Conservation (phyloP, 225 moss, liverwort and hornwort genomes). For the Polytrichum formosum region DNA sequence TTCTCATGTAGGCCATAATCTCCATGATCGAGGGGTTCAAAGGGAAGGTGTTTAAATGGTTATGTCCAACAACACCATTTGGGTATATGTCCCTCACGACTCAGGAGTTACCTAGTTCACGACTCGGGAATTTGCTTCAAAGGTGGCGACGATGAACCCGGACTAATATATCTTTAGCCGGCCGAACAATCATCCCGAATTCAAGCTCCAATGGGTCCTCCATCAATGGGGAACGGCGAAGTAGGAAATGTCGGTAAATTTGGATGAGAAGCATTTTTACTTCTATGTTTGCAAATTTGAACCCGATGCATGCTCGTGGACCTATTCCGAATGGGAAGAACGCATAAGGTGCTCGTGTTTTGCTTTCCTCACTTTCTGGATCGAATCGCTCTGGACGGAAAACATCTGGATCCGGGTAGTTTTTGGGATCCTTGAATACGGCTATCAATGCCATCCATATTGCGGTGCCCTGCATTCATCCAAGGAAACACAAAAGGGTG, state of each 20-base stretch:
- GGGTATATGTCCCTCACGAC: no score
- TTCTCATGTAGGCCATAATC: no score
- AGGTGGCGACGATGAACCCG: conserved; percentile 11
- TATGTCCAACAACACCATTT: no score
- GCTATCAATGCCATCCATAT: conserved; percentile 32
- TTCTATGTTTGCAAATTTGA: conserved; percentile 18
- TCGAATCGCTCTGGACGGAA: conserved; percentile 32
- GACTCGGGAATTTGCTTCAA: neutral
- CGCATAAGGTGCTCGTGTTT: conserved; percentile 20
- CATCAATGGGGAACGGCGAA: conserved; percentile 19
- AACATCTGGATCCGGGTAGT: conserved; percentile 20
- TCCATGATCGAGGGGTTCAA: no score
- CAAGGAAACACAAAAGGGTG: neutral
- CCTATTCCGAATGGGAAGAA: conserved; percentile 26
- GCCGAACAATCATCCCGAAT: conserved; percentile 26
- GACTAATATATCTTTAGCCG: conserved; percentile 16
- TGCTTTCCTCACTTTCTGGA: conserved; percentile 18
- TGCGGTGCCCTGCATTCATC: conserved; percentile 15
- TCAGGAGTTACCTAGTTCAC: no score
- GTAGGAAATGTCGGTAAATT: conserved; percentile 16
- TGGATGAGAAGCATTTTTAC: conserved; percentile 17
- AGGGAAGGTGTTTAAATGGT: no score
- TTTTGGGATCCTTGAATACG: conserved; percentile 10
- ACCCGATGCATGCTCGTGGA: conserved; percentile 28
- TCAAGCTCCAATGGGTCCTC: conserved; percentile 15